Conservation (phyloP, 768 basidiomycete genomes). For the Psilocybe sp. region DNA sequence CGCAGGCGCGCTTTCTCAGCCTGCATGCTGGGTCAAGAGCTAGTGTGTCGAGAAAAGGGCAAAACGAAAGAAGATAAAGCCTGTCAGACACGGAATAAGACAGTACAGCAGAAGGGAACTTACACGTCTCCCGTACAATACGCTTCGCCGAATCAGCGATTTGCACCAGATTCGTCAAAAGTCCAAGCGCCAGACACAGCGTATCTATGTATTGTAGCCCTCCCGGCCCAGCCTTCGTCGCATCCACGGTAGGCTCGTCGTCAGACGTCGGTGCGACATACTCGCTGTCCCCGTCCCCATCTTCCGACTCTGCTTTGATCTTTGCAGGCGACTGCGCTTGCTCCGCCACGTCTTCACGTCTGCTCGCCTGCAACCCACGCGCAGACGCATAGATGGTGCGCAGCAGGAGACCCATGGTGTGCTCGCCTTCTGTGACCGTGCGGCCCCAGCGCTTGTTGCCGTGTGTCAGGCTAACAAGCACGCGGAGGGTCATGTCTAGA, state of each 20-base stretch:
- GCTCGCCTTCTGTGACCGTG: conserved; percentile 44
- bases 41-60: conserved; percentile 20
- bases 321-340: background rate
- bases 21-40: conserved; percentile 52
- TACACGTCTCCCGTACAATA: conserved; percentile 47
- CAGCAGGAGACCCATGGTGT: conserved; percentile 45
- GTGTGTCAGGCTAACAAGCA: conserved; percentile 73
- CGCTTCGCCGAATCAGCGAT: conserved; percentile 45
- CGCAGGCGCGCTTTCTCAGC: conserved; percentile 45
- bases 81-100: background rate
- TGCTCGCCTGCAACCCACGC: conserved; percentile 11
- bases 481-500: conserved; percentile 56
- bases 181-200: conserved; percentile 70
- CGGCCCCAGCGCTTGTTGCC: conserved; percentile 54
- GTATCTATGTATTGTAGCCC: conserved; percentile 55
- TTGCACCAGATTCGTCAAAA: conserved; percentile 77
- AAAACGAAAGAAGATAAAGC: background rate
- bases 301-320: conserved; percentile 10
- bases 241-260: background rate
- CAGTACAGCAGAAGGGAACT: conserved; percentile 16
- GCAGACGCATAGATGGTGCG: conserved; percentile 41
- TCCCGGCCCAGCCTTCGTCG: background rate
- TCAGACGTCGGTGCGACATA: conserved; percentile 15
- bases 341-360: background rate
- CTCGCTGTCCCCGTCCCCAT: conserved; percentile 13